Conservation (phyloP, 805 yeast genomes). For the Candida yuanshanica region DNA sequence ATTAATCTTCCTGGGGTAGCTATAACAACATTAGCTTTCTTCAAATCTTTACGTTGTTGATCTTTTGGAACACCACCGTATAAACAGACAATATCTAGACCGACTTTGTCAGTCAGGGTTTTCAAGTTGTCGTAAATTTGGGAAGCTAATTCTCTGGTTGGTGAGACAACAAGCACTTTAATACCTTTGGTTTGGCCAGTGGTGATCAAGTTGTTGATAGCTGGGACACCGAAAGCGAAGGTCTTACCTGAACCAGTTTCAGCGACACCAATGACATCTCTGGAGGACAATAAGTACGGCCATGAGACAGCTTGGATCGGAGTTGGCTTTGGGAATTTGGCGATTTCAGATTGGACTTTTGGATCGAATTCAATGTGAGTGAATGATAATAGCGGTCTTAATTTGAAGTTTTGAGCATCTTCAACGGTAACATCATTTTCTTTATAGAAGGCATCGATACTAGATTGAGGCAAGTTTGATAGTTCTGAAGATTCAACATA, state of each 20-base stretch:
- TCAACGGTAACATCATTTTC: constrained; percentile 78
- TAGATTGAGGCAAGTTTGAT: constrained; percentile 41
- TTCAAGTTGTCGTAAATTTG: constrained; percentile 85
- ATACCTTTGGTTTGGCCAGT: constrained; percentile 38
- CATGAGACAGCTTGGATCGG: constrained; percentile 94
- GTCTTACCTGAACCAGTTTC: constrained; percentile 99
- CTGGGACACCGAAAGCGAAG: constrained; percentile 96
- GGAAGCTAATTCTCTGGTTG: constrained; percentile 95
- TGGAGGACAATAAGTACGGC: constrained; percentile 77
- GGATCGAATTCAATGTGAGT: constrained; percentile 50
- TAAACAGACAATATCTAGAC: constrained; percentile 71
- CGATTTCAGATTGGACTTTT: constrained; percentile 52
- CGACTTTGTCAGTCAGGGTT: constrained; percentile 51
- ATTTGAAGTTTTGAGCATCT: constrained; percentile 46
- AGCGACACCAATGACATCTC: constrained; percentile 94
- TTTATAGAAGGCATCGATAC: constrained; percentile 54
- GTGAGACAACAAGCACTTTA: constrained; percentile 82
- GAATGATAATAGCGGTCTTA: constrained; percentile 70
- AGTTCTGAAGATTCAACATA: constrained; percentile 37
- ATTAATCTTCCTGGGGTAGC: constrained; percentile 98
- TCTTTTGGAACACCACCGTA: constrained; percentile 98
- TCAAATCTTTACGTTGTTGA: constrained; percentile 71
- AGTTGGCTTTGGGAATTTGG: constrained; percentile 82
- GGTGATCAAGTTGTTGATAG: constrained; percentile 61
- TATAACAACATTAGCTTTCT: constrained; percentile 70